These are phyloP conservation scores for Alternaria conjuncta DNA, from an alignment of 2,329 filamentous ascomycete species.

Conservation along the genomic window DNA sequence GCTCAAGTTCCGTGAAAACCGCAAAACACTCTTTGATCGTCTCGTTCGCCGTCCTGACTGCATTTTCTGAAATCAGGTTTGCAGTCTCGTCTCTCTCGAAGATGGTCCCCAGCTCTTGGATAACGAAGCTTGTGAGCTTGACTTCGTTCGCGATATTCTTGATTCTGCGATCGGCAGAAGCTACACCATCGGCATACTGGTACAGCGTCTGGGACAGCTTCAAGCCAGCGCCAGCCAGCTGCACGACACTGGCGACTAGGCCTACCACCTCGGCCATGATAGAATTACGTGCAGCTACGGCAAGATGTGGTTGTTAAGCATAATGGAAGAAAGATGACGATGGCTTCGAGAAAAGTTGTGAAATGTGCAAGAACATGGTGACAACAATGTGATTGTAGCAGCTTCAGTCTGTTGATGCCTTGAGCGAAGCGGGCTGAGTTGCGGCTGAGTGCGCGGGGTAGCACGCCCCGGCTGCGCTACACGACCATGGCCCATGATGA, in stretches of 20 bases:
- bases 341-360: background rate
- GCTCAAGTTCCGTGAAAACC: conserved; percentile 35
- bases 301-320: background rate
- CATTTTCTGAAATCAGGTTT: conserved; percentile 32
- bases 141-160: conserved; percentile 40
- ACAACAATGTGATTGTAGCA: background rate
- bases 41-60: conserved; percentile 34
- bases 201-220: conserved; percentile 40
- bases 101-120: conserved; percentile 36
- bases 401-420: background rate
- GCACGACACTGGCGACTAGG: conserved; percentile 40
- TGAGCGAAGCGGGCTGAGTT: background rate
- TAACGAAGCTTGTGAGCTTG: conserved; percentile 33
- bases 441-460: conserved; percentile 3
- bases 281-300: background rate
- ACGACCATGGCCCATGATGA: background rate
- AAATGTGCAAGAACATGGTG: background rate
- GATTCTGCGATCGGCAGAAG: conserved; percentile 35
- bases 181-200: conserved; percentile 40
- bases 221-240: conserved; percentile 38
- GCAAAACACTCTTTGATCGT: conserved; percentile 35
- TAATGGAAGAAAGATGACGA: background rate
- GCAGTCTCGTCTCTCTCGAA: conserved; percentile 35
- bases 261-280: conserved; percentile 35
- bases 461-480: background rate